A percentile compares a stretch with the other conserved stretches of the same genome.
Evolutionary conservation across 2,329 filamentous ascomycete genomes (phyloP).

Genomic region (Didymella keratinophila): DNA sequence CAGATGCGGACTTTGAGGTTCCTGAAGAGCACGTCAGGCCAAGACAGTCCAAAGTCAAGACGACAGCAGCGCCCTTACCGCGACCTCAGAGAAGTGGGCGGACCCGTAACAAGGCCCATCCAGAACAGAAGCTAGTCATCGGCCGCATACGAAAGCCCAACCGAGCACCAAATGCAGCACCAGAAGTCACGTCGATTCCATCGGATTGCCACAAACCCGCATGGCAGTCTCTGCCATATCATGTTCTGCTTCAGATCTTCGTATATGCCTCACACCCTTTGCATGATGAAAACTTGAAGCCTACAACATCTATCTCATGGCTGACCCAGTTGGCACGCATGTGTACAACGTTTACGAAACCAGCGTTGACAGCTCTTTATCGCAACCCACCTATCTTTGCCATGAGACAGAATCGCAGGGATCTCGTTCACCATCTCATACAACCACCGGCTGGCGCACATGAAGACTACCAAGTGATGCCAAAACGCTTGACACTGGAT

Average conservation of each 20-base stretch:
- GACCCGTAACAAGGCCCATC: constrained; percentile 5
- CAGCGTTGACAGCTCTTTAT: constrained; percentile 77
- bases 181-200: constrained; percentile 26
- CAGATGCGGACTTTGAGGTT: constrained; percentile 39
- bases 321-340: constrained; percentile 69
- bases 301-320: constrained; percentile 63
- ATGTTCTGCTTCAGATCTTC: constrained; percentile 75
- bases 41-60: constrained; percentile 20
- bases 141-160: constrained; percentile 43
- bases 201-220: constrained; percentile 38
- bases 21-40: constrained; percentile 24
- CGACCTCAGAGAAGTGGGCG: constrained; percentile 21
- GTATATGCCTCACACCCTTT: constrained; percentile 69
- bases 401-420: constrained; percentile 54
- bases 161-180: constrained; percentile 6
- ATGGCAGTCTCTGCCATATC: constrained; percentile 66
- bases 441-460: constrained; percentile 49
- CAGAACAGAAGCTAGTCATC: constrained; percentile 28
- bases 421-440: constrained; percentile 64
- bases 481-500: constrained; percentile 74
- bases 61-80: constrained; percentile 17
- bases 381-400: constrained; percentile 70
- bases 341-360: constrained; percentile 71
- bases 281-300: constrained; percentile 56
- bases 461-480: constrained; percentile 73